Base-by-base conservation (phyloP, 768 basidiomycete genomes). In the Mycena leptocephala region DNA sequence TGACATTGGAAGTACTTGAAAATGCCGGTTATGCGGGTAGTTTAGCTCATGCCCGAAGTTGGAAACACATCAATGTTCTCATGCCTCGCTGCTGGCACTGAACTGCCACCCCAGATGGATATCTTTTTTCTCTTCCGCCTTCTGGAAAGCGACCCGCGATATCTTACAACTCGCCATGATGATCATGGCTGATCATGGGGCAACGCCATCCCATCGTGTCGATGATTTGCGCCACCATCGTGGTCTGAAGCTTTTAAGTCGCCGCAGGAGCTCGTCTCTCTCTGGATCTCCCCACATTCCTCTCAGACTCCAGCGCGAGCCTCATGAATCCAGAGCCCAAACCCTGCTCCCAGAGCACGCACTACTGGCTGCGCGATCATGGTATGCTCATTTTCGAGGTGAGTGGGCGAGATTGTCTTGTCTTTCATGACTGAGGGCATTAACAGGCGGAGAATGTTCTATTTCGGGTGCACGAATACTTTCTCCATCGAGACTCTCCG, bases 401-500 rank as follows among this genome's bases (percentile, higher is more conserved):
- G 0, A 6, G 67, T 53, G 18, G 0, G 0, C 26, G 32, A 16
- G 9, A 14, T 30, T n/a, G n/a, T 24, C 28, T 5, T 24, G 1
- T 1, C 28, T 30, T n/a, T n/a, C n/a, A 37, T 6, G 20, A 11
- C 66, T 72, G n/a, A 67, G 28, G 7, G 4, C 11, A 6, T 11
- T 26, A 22, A 11, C 70, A 88, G 87, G 86, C 85, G 1, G 83
- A 87, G 67, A 78, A 81, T 33, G 78, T 80, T 1, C 72, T 87
- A 35, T 87, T 85, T 79, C 82, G 82, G 26, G 84, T 86, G 5
- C 85, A 87, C 67, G 80, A 82, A 5, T 84, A 85, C 72, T 83
- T 87, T 70, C 75, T 87, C 30, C 80, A 83, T 70, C 82, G 85
- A n/a, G 85, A 87, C 72, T 86, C 86, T 18, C 80, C 83, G 33